A percentile compares a stretch with the other conserved stretches of the same genome.
phyloP scores from a whole-genome alignment of 257 asterid species.

The Fraxinus pennsylvanica region DNA sequence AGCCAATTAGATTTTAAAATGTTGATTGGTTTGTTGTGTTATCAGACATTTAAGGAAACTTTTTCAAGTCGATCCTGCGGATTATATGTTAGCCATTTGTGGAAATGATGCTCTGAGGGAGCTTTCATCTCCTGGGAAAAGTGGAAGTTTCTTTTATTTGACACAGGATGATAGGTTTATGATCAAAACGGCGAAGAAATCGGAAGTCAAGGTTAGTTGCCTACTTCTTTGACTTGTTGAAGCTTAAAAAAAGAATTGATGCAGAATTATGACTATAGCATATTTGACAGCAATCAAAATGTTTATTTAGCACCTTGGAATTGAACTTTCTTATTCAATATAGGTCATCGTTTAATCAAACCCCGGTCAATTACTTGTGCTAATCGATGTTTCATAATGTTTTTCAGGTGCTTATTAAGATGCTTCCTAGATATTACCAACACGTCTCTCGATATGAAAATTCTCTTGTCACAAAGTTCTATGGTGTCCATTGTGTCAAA shows the following conservation, averaged over 20 bases:
- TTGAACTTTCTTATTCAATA: constrained; percentile 25
- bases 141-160: constrained; percentile 69
- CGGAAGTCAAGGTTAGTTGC: constrained; percentile 67
- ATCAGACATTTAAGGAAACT: constrained; percentile 59
- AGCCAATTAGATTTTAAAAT: constrained; percentile 20
- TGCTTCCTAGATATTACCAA: constrained; percentile 63
- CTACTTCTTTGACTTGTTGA: constrained; percentile 26
- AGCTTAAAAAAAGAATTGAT: background rate
- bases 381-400: constrained; percentile 19
- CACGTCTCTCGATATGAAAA: constrained; percentile 61
- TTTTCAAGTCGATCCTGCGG: constrained; percentile 70
- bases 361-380: constrained; percentile 1
- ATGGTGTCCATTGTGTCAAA: constrained; percentile 74
- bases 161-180: constrained; percentile 69
- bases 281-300: background rate
- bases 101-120: constrained; percentile 67
- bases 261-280: background rate
- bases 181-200: constrained; percentile 70
- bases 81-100: constrained; percentile 70
- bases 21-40: constrained; percentile 19
- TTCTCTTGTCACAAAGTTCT: constrained; percentile 67
- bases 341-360: background rate
- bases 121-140: constrained; percentile 72
- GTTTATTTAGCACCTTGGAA: background rate
- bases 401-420: constrained; percentile 70